These are phyloP conservation scores for Periconia sp. DNA, from an alignment of 2,329 filamentous ascomycete genomes.

Conservation along the genomic window DNA sequence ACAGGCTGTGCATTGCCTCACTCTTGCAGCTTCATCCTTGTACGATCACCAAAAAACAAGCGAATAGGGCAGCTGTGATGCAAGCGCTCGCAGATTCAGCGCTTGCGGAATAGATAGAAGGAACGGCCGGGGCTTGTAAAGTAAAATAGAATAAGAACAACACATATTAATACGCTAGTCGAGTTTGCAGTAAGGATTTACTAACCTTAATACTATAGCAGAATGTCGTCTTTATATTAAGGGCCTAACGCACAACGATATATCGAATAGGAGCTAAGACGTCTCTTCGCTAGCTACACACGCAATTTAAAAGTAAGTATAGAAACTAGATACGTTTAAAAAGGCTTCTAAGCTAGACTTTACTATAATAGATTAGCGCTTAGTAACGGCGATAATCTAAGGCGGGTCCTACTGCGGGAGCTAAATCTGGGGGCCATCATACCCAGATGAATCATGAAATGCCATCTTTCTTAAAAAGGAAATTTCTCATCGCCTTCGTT, in stretches of 20 bases:
- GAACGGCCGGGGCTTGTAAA: neutral
- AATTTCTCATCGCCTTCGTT: neutral
- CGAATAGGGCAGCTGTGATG: conserved; percentile 2
- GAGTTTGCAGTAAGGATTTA: neutral
- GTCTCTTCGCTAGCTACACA: too few relatives aligned
- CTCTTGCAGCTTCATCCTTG: neutral
- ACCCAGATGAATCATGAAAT: neutral
- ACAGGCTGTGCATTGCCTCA: too few relatives aligned
- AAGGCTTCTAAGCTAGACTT: neutral
- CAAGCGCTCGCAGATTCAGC: conserved; percentile 2
- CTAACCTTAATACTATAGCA: neutral
- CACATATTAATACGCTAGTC: neutral
- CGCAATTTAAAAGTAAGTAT: neutral
- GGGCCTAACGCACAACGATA: neutral
- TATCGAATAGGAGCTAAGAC: too few relatives aligned
- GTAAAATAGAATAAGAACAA: neutral
- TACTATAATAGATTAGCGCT: neutral
- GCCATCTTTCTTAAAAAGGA: neutral
- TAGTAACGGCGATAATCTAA: neutral
- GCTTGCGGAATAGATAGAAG: conserved; percentile 2
- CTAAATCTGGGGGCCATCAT: neutral
- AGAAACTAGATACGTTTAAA: neutral
- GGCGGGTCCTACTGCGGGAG: neutral
- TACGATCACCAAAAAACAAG: conserved; percentile 3
- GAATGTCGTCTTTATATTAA: neutral